Evolutionary conservation across 208 protist species (phyloP), one percentile per base, ranked within the genome.

Genomic region (Crithidia expoeki): DNA sequence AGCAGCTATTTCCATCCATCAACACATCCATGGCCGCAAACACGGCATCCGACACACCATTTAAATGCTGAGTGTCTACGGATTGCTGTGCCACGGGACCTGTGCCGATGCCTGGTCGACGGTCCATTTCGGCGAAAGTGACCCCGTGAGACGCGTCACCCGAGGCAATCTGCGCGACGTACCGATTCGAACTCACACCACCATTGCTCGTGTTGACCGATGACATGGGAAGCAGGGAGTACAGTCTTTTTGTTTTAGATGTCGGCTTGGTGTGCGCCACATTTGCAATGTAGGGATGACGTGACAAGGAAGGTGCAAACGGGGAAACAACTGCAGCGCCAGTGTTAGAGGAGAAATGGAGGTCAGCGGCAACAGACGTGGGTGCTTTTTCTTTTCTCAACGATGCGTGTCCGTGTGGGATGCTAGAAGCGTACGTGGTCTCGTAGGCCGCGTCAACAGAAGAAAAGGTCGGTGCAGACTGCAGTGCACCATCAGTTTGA

Each of bases 1-100:
- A 81, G 46, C 76, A 79, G 56, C 79, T 83, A 57, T 94, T 94
- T 16, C 86, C 89, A 60, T 94, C 89, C 76, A 94, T 72, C 17
- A 71, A 59, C n/a, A 94, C 75, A 64, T 92, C 84, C 55, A 94
- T 72, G 5, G 70, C 62, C 12, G 71, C 72, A 60, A 83, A 94
- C 1, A 78, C 75, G 9, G 68, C 36, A 16, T 49, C 47, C 50
- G 42, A 52, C 14, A 86, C 28, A 12, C 27, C 30, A 23, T 69
- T 51, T 0, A 85, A 62, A 30, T 73, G 60, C 34, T 36, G 23
- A 2, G 36, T 32, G 51, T 82, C 77, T 0, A 82, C 61, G 10
- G 77, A 42, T 38, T 70, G 58, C 64, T 73, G 68, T 16, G 53
- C 56, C n/a, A 74, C 51, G 5, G 46, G 57, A 7, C 51, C 66